phyloP scores from a whole-genome alignment of 1,139 yeast genomes.

The Suhomyces atakaporum region DNA sequence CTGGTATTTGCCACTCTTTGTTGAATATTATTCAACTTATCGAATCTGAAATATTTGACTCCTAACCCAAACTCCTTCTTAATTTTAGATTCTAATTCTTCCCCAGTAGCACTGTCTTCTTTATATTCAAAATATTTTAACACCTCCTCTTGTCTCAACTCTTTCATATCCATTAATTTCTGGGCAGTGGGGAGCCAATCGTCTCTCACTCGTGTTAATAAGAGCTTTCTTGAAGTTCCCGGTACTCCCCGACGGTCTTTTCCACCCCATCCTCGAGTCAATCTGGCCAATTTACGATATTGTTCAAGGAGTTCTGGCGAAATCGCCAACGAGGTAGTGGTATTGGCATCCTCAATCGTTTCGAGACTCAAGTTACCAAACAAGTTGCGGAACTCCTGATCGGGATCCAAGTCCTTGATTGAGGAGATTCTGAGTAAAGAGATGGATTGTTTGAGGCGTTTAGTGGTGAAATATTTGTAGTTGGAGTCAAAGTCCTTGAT shows the following conservation, averaged over 20 bases:
- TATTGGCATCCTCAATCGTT: constrained; percentile 72
- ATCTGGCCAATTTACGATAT: constrained; percentile 59
- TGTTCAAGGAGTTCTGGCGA: constrained; percentile 69
- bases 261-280: constrained; percentile 83
- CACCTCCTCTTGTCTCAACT: constrained; percentile 43
- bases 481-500: constrained; percentile 40
- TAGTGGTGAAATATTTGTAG: constrained; percentile 47
- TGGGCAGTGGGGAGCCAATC: constrained; percentile 78
- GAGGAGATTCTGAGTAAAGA: constrained; percentile 47
- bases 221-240: constrained; percentile 67
- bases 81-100: constrained; percentile 38
- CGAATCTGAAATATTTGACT: constrained; percentile 56
- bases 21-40: constrained; percentile 39
- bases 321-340: constrained; percentile 57
- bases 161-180: constrained; percentile 66
- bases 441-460: constrained; percentile 39
- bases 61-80: constrained; percentile 49
- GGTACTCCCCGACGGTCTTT: constrained; percentile 72
- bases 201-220: constrained; percentile 71
- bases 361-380: constrained; percentile 75
- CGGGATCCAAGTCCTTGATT: constrained; percentile 70
- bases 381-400: constrained; percentile 68
- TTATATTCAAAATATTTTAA: constrained; percentile 43
- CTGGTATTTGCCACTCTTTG: constrained; percentile 56
- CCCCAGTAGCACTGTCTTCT: constrained; percentile 37